A percentile compares a stretch with the other conserved stretches of the same genome.
Conservation (phyloP, 345 rosid species). For the Boechera retrofracta region DNA sequence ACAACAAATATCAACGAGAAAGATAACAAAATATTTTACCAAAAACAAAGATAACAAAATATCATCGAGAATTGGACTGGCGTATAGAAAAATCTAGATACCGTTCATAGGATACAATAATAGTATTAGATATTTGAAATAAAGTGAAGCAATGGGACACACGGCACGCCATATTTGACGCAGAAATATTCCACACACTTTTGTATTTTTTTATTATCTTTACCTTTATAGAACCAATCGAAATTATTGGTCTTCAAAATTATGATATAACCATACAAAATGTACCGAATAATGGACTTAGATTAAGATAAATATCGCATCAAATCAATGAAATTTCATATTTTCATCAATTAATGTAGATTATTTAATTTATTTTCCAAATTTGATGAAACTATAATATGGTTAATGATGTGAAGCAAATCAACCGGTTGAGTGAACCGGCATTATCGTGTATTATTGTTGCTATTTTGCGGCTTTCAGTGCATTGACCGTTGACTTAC, state of each 20-base stretch:
- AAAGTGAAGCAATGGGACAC: too few species aligned
- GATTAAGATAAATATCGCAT: background rate
- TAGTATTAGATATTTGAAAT: too few species aligned
- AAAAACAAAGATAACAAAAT: background rate
- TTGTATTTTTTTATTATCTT: too few species aligned
- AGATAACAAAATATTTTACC: background rate
- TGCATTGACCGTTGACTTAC: slow-evolving; percentile 15
- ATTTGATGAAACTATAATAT: background rate
- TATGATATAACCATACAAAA: background rate
- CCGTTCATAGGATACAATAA: too few species aligned
- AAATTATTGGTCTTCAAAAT: too few species aligned
- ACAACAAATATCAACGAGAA: background rate
- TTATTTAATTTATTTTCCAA: too few species aligned
- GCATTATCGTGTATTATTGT: background rate
- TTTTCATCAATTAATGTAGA: too few species aligned
- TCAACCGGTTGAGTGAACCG: slow-evolving; percentile 6
- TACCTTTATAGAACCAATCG: background rate
- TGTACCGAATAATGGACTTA: background rate
- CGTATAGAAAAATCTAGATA: background rate
- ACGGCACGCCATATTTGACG: too few species aligned
- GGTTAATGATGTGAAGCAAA: slow-evolving; percentile 1
- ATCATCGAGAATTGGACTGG: background rate
- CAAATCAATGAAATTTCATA: too few species aligned
- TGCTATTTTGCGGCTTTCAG: slow-evolving; percentile 9
- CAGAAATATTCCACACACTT: too few species aligned